A percentile compares a stretch with the other conserved stretches of the same genome.
Conservation (phyloP, 805 yeast genomes). For the Scheffersomyces coipomensis region DNA sequence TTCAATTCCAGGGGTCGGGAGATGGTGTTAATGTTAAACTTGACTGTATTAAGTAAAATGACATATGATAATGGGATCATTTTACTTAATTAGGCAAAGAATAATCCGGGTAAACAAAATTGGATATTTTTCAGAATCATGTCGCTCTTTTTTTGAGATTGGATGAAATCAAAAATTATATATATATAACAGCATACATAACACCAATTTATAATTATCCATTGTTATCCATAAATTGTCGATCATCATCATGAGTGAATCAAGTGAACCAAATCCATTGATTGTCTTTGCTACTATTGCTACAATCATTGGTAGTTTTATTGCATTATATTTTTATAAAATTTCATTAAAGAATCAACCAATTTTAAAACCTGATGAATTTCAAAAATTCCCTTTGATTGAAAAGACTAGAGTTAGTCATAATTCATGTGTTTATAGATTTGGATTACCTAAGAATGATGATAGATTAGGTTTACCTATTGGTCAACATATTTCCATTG, state of each 20-base stretch:
- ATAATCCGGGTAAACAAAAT: no score
- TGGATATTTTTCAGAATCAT: no score
- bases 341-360: conserved; percentile 39
- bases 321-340: conserved; percentile 32
- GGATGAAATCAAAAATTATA: no score
- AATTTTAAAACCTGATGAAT: conserved; percentile 63
- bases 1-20: no score
- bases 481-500: conserved; percentile 89
- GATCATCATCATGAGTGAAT: conserved; percentile 4
- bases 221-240: no score
- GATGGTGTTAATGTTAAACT: no score
- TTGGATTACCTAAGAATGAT: conserved; percentile 72
- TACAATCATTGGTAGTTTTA: conserved; percentile 30
- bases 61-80: no score
- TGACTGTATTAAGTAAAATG: no score
- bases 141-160: no score
- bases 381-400: conserved; percentile 76
- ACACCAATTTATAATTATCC: no score
- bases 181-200: no score
- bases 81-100: no score
- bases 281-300: conserved; percentile 40
- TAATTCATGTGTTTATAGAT: conserved; percentile 80
- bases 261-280: conserved; percentile 37
- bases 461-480: conserved; percentile 85
- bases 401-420: conserved; percentile 74